Base-by-base conservation (phyloP, 768 basidiomycete genomes). In the Calocybe cyanea region DNA sequence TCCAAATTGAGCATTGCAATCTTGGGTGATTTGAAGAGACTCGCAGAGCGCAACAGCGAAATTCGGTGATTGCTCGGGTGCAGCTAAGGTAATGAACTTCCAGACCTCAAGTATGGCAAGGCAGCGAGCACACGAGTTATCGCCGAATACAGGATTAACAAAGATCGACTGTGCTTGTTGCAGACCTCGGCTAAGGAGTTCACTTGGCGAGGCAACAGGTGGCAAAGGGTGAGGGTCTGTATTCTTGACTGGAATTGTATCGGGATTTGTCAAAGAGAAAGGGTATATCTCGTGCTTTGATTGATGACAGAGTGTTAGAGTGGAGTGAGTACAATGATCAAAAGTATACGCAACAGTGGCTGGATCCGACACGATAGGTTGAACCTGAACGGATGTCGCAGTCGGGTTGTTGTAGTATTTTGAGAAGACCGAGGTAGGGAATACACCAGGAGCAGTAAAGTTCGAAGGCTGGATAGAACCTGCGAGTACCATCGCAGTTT, bases 281-380 rank as follows among this genome's bases (percentile, higher is more conserved):
- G 83, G 78, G 55, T 81, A 89, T 3, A 66, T 71, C 54, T 71
- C 53, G 57, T 82, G 75, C 83, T 85, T 43, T 3, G 18, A 4
- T 50, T 39, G 23, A 35, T 23, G 34, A 33, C 40, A n/a, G 35
- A 33, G 53, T 20, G 18, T 32, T 14, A 38, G 19, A 15, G 14
- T 33, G 28, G 39, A 17, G 25, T 11, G 18, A 11, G 21, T 15
- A 44, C 18, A 24, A 24, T 20, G 7, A 32, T 38, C 40, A 34
- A 23, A 41, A 40, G 19, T 32, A 47, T 38, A 57, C 56, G 49
- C 45, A 41, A 85, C 86, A 20, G 75, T 73, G 24, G 87, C 76
- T 7, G 84, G 81, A 58, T 89, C 86, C 11, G 84, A 77, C 30
- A 89, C 75, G 48, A 87, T 72, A n/a, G 86, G 87, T 63, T 89